A percentile compares a stretch with the other conserved stretches of the same genome.
phyloP scores from a whole-genome alignment of 2,329 filamentous ascomycete genomes.

The Sporothrix dimorphospora region DNA sequence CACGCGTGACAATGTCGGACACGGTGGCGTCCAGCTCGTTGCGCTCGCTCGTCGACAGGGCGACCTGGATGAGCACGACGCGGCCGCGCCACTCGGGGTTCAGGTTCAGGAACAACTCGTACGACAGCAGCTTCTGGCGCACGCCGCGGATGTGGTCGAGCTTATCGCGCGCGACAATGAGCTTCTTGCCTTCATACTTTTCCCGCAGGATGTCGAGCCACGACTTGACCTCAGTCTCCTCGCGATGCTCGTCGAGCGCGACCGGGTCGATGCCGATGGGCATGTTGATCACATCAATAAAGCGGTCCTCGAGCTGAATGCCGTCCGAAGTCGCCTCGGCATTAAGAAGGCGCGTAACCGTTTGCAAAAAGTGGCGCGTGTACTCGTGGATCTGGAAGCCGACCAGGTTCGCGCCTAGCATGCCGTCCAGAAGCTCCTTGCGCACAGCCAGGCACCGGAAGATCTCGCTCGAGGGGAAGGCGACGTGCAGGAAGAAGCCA shows the following conservation, averaged over 20 bases:
- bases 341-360: conserved; percentile 86
- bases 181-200: conserved; percentile 81
- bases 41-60: conserved; percentile 86
- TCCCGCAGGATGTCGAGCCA: conserved; percentile 83
- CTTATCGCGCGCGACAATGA: conserved; percentile 94
- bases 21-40: conserved; percentile 85
- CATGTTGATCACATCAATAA: conserved; percentile 82
- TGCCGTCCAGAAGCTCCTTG: conserved; percentile 84
- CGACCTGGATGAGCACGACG: conserved; percentile 91
- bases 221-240: conserved; percentile 70
- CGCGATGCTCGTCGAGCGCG: conserved; percentile 70
- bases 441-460: conserved; percentile 89
- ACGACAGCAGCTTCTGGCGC: conserved; percentile 88
- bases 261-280: conserved; percentile 91
- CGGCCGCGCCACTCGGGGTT: conserved; percentile 88
- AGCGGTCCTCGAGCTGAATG: conserved; percentile 87
- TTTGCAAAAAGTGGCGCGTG: conserved; percentile 90
- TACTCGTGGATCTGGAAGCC: conserved; percentile 96
- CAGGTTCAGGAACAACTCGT: conserved; percentile 91
- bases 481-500: conserved; percentile 92
- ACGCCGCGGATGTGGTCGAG: conserved; percentile 91
- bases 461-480: conserved; percentile 94
- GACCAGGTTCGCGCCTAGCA: conserved; percentile 89
- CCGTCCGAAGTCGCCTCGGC: conserved; percentile 89
- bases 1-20: conserved; percentile 90